These are phyloP conservation scores for Candida insectorum DNA, from an alignment of 805 yeast species.

Conservation along the genomic window DNA sequence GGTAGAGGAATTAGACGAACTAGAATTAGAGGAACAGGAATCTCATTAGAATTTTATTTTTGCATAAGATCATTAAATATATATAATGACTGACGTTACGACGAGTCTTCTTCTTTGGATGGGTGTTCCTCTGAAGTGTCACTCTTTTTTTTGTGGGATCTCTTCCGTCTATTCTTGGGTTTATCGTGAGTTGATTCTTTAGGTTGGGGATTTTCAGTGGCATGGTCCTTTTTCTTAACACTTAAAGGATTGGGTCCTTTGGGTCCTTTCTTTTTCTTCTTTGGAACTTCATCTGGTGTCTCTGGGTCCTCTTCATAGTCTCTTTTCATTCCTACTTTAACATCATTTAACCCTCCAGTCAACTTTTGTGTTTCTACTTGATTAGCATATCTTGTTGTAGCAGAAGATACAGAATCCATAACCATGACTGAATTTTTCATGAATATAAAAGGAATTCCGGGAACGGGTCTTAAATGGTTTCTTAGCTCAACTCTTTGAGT, in stretches of 20 bases:
- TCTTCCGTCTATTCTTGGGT: conserved; percentile 19
- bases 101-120: too few relatives aligned
- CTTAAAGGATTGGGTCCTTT: conserved; percentile 90
- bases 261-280: conserved; percentile 62
- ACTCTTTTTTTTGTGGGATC: too few relatives aligned
- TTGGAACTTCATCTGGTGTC: conserved; percentile 7
- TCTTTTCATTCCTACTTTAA: conserved; percentile 42
- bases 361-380: conserved; percentile 64
- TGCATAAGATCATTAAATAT: too few relatives aligned
- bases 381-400: conserved; percentile 44
- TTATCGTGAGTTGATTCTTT: conserved; percentile 2
- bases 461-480: conserved; percentile 63
- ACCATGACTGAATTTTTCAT: conserved; percentile 91
- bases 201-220: conserved; percentile 1
- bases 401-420: conserved; percentile 86
- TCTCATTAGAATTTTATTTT: too few relatives aligned
- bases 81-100: too few relatives aligned
- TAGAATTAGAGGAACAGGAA: conserved; percentile 1
- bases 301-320: conserved; percentile 18
- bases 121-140: too few relatives aligned
- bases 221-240: conserved; percentile 59
- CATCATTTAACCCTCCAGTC: conserved; percentile 73
- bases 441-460: conserved; percentile 88
- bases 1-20: conserved; percentile 1
- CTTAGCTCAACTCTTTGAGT: conserved; percentile 75